Base-by-base conservation (phyloP, 352 stramenopile species). In the Elongisporangium anandrum region DNA sequence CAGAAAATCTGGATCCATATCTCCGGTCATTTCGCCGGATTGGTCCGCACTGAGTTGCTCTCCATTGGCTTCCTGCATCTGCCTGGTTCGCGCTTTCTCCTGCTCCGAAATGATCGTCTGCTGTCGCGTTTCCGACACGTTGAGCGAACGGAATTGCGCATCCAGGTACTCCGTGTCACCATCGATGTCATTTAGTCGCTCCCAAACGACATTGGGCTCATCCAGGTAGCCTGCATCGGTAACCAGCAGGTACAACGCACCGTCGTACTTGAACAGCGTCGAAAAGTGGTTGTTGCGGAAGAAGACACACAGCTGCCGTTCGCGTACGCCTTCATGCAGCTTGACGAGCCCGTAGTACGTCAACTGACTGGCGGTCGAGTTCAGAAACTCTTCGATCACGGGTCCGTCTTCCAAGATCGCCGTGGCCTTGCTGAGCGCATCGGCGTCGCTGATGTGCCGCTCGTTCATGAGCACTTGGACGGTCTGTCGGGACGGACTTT, bases 251-350 rank as follows among this genome's bases (percentile, higher is more conserved):
- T 98, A 99, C 22, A 99, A 68, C 4, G 84, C 79, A 2, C 90
- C 94, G 52, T 98, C 66, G 59, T 94, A 87, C 85, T 95, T 98
- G 53, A 98, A 98, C 16, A 99, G 65, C 1, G 96, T 99, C 17
- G 85, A 96, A 65, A 99, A 99, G 61, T 99, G 97, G 65, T 99
- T 99, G 81, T 99, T 99, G 20, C 97, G 94, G 66, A 99, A 99
- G 72, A 99, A 99, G 13, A 98, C 94, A 20, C 77, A 94, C 20
- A 99, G 73, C 58, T 97, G 76, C 21, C 93, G 83, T 56, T 98
- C 87, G 10, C 83, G 78, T 8, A 99, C 48, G 20, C 95, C 76
- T 70, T 97, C 86, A 64, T 99, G 92, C 19, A 99, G 74, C 64
- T 94, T 87, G 16, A 90, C 67, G 19, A 99, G 80, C 15, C 95